Evolutionary conservation across 176 grass and related monocot species (phyloP).

Genomic region (Carex littledalei): DNA sequence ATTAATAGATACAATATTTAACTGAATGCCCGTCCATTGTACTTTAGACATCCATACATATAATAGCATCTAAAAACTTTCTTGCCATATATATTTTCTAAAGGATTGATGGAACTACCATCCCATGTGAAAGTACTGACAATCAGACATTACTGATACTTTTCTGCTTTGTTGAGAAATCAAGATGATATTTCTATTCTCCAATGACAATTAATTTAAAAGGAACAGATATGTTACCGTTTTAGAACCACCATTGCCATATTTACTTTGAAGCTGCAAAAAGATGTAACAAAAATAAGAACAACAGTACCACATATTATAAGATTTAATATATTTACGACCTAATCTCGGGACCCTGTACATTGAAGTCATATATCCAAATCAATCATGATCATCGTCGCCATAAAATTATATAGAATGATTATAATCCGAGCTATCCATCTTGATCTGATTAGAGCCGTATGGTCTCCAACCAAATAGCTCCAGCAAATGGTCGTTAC

Average conservation of each 20-base stretch:
- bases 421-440: not conserved
- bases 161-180: not conserved
- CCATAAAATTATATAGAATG: not conserved
- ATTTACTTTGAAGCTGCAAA: conserved; percentile 89
- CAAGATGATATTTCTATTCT: not conserved
- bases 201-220: conserved; percentile 23
- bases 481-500: not conserved
- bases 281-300: conserved; percentile 29
- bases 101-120: not conserved
- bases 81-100: not conserved
- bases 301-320: not conserved
- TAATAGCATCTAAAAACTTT: not conserved
- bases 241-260: conserved; percentile 47
- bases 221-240: conserved; percentile 30
- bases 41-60: not conserved
- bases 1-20: not conserved
- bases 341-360: not conserved
- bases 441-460: not conserved
- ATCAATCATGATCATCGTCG: not conserved
- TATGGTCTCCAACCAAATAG: not conserved
- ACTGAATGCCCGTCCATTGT: not conserved
- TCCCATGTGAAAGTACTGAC: not conserved
- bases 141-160: not conserved
- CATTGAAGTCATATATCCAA: not conserved
- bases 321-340: not conserved